Evolutionary conservation across 208 protist genomes (phyloP), one percentile per base, ranked within the genome.

Genomic region (Acanthamoeba culbertsoni): DNA sequence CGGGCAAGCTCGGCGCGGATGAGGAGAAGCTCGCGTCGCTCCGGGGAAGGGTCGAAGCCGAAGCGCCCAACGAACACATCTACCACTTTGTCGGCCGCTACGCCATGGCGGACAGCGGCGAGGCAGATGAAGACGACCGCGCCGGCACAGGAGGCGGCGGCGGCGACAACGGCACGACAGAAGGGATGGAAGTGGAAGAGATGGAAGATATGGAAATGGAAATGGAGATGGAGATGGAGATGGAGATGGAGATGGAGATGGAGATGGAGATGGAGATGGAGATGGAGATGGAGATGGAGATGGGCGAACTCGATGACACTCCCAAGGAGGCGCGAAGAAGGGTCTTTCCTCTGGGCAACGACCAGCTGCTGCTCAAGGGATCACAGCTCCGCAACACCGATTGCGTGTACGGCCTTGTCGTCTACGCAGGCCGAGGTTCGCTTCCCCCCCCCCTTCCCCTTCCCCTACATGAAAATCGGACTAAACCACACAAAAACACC

Each of bases 361-460:
- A 86, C 12, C 77, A 86, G 77, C 20, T 92, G 42, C 63, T 68
- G 2, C 40, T 77, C 14, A 92, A 79, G 79, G 91, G 91, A 18
- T 55, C 55, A 1, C 43, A 48, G 33, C 91, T 99, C 8, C 97
- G 98, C 90, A 98, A 98, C 91, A 98, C 97, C 14, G 95, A 98
- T 28, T 92, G 92, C 57, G 96, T 96, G 7, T 97, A 98, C 42
- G 98, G 97, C 63, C 82, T 99, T 0, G 98, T 97, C 1, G 96
- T 99, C 12, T 99, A 99, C 95, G 99, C 98, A 20, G 98, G 98
- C 23, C 12, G 40, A 43, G 37, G 68, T 77, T 46, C 26, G n/a
- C 26, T 14, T 40, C 7, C 63, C 8, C 7, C 20, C 20, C n/a
- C n/a, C n/a, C n/a, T n/a, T n/a, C n/a, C n/a, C n/a, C n/a, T n/a